Evolutionary conservation across 2,329 filamentous ascomycete genomes (phyloP), one percentile per base, ranked within the genome.

Genomic region (Pestalotiopsis fici): DNA sequence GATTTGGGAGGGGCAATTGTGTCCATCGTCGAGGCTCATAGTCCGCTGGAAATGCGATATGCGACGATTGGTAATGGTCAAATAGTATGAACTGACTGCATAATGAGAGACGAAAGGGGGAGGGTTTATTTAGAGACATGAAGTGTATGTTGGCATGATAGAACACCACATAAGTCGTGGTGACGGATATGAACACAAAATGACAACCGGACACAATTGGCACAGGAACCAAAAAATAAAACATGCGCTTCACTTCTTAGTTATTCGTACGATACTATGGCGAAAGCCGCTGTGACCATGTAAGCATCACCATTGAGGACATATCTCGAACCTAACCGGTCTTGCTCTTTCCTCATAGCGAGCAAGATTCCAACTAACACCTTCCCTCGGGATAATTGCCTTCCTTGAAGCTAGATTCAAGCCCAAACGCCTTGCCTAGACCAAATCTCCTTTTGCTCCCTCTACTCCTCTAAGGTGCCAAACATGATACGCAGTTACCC

Each of bases 91-190:
- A 47, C 15, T 37, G 57, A 25, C 18, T 62, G 31, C 43, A 50
- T 35, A 43, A 62, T 62, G 59, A 62, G 35, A 50, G 39, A 62
- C 7, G 59, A 62, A 62, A 13, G 23, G 21, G 37, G 28, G n/a
- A n/a, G n/a, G n/a, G n/a, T n/a, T n/a, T 21, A 27, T 57, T 12
- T 18, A 47, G 37, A 62, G 37, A 23, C 35, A 62, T 15, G 35
- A 47, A 62, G 59, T 50, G 39, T 50, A 28, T 62, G 27, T 62
- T 62, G 59, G 59, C 59, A 43, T 31, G 57, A 60, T 62, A 62
- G 59, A 62, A 25, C 15, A 23, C 39, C 23, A 61, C n/a, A n/a
- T 21, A 11, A 50, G 21, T 50, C 9, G 43, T 50, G 35, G 59
- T 60, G 27, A 11, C 59, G 23, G 35, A n/a, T 37, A 62, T 23